phyloP scores from a whole-genome alignment of 2,329 filamentous ascomycete species.

The Teratosphaeria zuluensis region DNA sequence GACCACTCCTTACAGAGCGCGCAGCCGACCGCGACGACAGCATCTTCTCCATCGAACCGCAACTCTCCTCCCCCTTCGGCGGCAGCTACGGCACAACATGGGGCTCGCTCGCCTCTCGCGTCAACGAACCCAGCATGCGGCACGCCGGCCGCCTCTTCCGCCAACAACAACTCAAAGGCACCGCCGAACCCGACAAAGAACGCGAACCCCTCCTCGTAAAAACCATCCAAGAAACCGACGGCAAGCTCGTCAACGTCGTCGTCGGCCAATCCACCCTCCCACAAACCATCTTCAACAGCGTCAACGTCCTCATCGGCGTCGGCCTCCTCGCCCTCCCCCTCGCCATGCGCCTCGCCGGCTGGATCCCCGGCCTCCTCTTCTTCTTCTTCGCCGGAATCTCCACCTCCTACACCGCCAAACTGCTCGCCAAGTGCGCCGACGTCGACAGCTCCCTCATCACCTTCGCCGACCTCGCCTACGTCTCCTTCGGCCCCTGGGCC shows the following conservation, averaged over 20 bases:
- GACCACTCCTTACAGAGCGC: not conserved
- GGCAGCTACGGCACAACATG: constrained; percentile 61
- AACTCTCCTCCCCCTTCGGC: constrained; percentile 57
- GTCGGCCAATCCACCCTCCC: constrained; percentile 91
- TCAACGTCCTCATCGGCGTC: constrained; percentile 85
- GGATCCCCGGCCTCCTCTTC: constrained; percentile 71
- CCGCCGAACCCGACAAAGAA: constrained; percentile 34
- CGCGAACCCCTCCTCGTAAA: constrained; percentile 74
- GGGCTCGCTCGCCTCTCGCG: constrained; percentile 47
- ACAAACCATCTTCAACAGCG: constrained; percentile 93
- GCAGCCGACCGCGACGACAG: constrained; percentile 27
- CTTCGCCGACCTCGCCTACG: constrained; percentile 86
- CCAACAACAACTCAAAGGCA: constrained; percentile 35
- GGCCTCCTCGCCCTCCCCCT: constrained; percentile 82
- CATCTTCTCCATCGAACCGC: constrained; percentile 41
- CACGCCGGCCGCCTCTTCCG: constrained; percentile 45
- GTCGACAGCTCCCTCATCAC: constrained; percentile 78
- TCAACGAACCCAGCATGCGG: constrained; percentile 47
- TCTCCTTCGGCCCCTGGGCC: constrained; percentile 76
- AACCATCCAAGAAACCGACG: constrained; percentile 74
- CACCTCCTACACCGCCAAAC: constrained; percentile 76
- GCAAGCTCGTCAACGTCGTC: constrained; percentile 72
- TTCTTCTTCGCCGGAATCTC: constrained; percentile 63
- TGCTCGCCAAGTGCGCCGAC: constrained; percentile 82
- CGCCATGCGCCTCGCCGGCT: constrained; percentile 77